Conservation (phyloP, 306 rosid genomes). For the Vigna mungo region DNA sequence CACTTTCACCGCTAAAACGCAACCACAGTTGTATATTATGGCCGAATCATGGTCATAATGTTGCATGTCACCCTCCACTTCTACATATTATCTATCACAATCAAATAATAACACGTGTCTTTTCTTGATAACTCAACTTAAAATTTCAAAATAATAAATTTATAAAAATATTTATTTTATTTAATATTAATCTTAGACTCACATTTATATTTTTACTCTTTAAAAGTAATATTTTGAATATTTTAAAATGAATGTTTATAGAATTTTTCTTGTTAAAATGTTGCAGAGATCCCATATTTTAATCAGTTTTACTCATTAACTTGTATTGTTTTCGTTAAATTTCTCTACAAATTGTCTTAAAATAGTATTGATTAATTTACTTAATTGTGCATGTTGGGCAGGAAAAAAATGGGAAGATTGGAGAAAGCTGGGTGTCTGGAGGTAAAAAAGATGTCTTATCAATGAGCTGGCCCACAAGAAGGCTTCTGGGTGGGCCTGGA, state of each 20-base stretch:
- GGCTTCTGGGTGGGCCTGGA: slow-evolving; percentile 73
- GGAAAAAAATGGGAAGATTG: slow-evolving; percentile 36
- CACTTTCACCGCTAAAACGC: slow-evolving; percentile 33
- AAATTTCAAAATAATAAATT: too few species aligned
- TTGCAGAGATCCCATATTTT: too few species aligned
- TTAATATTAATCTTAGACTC: too few species aligned
- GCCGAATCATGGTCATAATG: slow-evolving; percentile 23
- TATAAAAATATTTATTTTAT: too few species aligned
- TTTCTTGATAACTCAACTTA: too few species aligned
- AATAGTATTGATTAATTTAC: not conserved
- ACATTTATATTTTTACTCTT: too few species aligned
- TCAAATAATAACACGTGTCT: too few species aligned
- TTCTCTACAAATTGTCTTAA: too few species aligned
- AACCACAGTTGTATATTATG: slow-evolving; percentile 16
- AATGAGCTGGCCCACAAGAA: slow-evolving; percentile 57
- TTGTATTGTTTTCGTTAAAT: not conserved
- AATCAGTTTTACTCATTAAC: too few species aligned
- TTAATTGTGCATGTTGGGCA: slow-evolving; percentile 2
- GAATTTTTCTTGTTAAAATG: too few species aligned
- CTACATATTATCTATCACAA: not conserved
- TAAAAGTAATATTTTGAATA: too few species aligned
- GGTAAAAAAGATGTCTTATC: not conserved
- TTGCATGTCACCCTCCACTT: slow-evolving; percentile 8
- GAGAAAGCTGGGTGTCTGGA: slow-evolving; percentile 1
- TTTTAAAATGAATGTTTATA: too few species aligned